phyloP scores from a whole-genome alignment of 768 basidiomycete species.

The Rhizopogon rudus region DNA sequence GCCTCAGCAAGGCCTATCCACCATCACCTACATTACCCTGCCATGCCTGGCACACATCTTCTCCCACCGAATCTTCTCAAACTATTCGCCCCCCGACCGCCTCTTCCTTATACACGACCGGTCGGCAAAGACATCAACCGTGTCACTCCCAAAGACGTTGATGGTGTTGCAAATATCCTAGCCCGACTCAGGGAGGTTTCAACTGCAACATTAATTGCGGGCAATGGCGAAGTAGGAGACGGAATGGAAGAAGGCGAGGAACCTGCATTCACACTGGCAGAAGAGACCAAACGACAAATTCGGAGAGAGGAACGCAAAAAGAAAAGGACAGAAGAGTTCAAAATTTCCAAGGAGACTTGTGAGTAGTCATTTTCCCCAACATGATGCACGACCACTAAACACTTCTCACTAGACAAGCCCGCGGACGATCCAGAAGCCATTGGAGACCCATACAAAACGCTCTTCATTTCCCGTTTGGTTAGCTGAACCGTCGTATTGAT shows the following conservation, averaged over 20 bases:
- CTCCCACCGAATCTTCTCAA: constrained; percentile 95
- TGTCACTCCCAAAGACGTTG: constrained; percentile 61
- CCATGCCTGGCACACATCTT: constrained; percentile 72
- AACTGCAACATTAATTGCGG: constrained; percentile 61
- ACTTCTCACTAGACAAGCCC: constrained; percentile 69
- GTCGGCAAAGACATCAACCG: constrained; percentile 80
- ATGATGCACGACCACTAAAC: constrained; percentile 2
- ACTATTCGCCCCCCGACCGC: constrained; percentile 92
- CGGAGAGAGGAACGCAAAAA: constrained; percentile 76
- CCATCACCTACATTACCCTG: not conserved
- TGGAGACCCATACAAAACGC: constrained; percentile 97
- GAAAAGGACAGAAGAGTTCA: constrained; percentile 69
- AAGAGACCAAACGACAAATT: constrained; percentile 78
- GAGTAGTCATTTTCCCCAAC: constrained; percentile 25
- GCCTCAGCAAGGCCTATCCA: not conserved
- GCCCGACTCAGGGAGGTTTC: constrained; percentile 70
- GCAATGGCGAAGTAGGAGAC: constrained; percentile 39
- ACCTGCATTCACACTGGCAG: constrained; percentile 73
- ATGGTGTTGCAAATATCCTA: constrained; percentile 75
- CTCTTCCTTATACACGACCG: constrained; percentile 81
- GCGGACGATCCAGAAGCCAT: constrained; percentile 85
- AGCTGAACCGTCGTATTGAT: constrained; percentile 9
- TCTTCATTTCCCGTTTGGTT: constrained; percentile 93
- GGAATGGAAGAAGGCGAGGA: constrained; percentile 85
- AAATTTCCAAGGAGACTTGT: constrained; percentile 84